These are phyloP conservation scores for Plasmodium adleri DNA, from an alignment of 169 alveolate genomes.

Conservation along the genomic window DNA sequence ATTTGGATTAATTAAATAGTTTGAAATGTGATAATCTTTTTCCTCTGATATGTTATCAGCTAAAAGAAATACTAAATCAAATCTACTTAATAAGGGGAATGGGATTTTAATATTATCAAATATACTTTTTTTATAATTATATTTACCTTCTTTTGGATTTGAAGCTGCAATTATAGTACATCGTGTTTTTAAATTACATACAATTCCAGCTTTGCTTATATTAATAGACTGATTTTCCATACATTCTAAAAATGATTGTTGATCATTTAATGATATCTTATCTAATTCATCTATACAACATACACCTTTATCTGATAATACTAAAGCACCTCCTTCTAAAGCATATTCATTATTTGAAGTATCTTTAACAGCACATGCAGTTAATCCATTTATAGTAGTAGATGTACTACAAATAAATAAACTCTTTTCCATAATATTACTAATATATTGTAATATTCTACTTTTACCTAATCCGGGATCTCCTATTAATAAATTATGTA, in stretches of 20 bases:
- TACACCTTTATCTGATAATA: constrained; percentile 93
- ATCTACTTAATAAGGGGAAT: constrained; percentile 86
- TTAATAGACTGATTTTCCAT: constrained; percentile 94
- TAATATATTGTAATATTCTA: constrained; percentile 76
- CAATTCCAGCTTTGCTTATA: constrained; percentile 88
- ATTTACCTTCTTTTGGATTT: constrained; percentile 83
- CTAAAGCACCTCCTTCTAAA: constrained; percentile 95
- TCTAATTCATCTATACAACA: constrained; percentile 96
- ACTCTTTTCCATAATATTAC: constrained; percentile 76
- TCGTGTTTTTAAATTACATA: constrained; percentile 83
- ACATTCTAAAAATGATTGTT: constrained; percentile 92
- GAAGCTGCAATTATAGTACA: constrained; percentile 83
- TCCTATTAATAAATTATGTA: constrained; percentile 79
- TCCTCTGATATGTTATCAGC: constrained; percentile 60
- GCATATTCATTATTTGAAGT: constrained; percentile 89
- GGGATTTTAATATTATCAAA: constrained; percentile 84
- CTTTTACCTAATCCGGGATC: constrained; percentile 85
- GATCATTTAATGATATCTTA: constrained; percentile 86
- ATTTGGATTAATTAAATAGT: constrained; percentile 36
- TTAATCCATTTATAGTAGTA: constrained; percentile 91
- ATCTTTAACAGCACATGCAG: constrained; percentile 89
- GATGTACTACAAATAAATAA: constrained; percentile 87
- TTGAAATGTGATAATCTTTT: constrained; percentile 42
- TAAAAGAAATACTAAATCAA: constrained; percentile 84
- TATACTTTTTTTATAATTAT: constrained; percentile 67